phyloP scores from a whole-genome alignment of 192 early-diverging fungal species.

The Lobosporangium transversale region DNA sequence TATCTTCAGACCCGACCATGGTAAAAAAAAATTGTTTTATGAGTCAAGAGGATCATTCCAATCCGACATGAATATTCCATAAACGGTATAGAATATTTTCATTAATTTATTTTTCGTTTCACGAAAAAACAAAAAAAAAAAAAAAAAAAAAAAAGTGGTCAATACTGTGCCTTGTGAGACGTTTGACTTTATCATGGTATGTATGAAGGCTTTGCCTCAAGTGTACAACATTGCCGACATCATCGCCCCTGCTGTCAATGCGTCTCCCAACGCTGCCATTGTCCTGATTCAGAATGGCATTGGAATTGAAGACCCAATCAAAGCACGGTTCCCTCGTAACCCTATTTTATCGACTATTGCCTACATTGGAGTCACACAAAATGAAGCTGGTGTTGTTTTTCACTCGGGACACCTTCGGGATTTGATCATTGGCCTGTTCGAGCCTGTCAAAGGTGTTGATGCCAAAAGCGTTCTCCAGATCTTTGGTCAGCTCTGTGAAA shows the following conservation, averaged over 20 bases:
- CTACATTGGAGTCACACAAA: slow-evolving; percentile 73
- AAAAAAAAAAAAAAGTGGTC: slow-evolving; percentile 23
- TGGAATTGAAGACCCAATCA: slow-evolving; percentile 69
- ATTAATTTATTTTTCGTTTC: no score
- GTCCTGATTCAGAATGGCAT: slow-evolving; percentile 81
- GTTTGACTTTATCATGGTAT: slow-evolving; percentile 71
- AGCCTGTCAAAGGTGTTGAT: slow-evolving; percentile 36
- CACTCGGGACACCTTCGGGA: slow-evolving; percentile 55
- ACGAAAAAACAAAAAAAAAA: no score
- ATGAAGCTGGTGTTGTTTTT: slow-evolving; percentile 58
- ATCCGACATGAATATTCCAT: no score
- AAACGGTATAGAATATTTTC: no score
- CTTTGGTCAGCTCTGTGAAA: slow-evolving; percentile 58
- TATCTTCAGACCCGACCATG: slow-evolving; percentile 62
- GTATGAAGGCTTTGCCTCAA: slow-evolving; percentile 75
- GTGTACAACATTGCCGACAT: slow-evolving; percentile 64
- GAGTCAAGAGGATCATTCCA: background rate
- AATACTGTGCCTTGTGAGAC: slow-evolving; percentile 55
- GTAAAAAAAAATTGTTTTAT: slow-evolving; percentile 24
- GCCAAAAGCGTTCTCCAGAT: slow-evolving; percentile 21
- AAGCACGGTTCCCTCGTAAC: slow-evolving; percentile 67
- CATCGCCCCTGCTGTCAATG: slow-evolving; percentile 64
- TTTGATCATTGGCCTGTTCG: slow-evolving; percentile 52
- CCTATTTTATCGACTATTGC: slow-evolving; percentile 69
- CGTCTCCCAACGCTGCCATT: slow-evolving; percentile 60